These are phyloP conservation scores for Backusella morwellensis DNA, from an alignment of 192 early-diverging fungal genomes.

Conservation along the genomic window DNA sequence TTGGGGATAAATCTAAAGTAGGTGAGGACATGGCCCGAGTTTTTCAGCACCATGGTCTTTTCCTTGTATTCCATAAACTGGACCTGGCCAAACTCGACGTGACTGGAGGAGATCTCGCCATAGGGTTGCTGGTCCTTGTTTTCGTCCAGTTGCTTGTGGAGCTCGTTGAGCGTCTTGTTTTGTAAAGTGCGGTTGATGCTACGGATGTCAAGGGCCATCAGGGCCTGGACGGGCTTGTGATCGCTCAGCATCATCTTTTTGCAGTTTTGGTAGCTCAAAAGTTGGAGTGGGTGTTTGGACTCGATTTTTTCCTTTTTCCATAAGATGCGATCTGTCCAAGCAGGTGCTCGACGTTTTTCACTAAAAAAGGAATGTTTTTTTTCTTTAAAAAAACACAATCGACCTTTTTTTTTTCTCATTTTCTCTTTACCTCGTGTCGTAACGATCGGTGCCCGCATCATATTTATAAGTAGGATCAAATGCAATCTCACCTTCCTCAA, in stretches of 20 bases:
- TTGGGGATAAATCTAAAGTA: conserved; percentile 77
- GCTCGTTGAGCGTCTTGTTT: conserved; percentile 51
- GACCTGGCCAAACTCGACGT: conserved; percentile 74
- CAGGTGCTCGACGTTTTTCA: conserved; percentile 80
- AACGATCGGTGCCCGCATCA: conserved; percentile 76
- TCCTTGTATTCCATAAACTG: conserved; percentile 46
- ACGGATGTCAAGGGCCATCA: conserved; percentile 66
- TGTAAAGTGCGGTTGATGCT: conserved; percentile 56
- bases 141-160: conserved; percentile 74
- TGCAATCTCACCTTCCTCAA: conserved; percentile 72
- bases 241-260: conserved; percentile 76
- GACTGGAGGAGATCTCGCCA: conserved; percentile 65
- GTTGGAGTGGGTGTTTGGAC: conserved; percentile 27
- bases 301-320: conserved; percentile 58
- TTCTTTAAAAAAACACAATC: no score
- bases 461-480: conserved; percentile 96
- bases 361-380: conserved; percentile 1
- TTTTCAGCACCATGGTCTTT: conserved; percentile 59
- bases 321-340: conserved; percentile 94
- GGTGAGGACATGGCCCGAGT: conserved; percentile 72
- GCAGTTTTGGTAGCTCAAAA: conserved; percentile 52
- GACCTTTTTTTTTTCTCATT: no score
- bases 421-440: conserved; percentile 67
- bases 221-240: conserved; percentile 88
- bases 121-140: conserved; percentile 71